Base-by-base conservation (phyloP, 345 rosid genomes). In the Bruguiera parviflora region DNA sequence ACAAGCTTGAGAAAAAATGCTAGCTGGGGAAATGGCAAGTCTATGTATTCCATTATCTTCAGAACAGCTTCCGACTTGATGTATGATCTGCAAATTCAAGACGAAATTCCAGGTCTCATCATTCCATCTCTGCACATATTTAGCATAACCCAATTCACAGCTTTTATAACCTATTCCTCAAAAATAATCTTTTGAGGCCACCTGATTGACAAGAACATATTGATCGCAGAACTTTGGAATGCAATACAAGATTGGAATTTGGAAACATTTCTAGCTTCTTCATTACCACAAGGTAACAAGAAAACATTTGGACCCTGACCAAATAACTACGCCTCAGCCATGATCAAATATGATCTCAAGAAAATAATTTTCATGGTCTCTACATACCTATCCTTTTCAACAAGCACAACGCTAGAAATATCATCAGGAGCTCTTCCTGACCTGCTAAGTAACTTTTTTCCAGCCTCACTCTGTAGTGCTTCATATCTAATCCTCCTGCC, bases 391-490 rank as follows among this genome's bases (percentile, higher is more conserved):
- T 89, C 92, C 37, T 85, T 79, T 57, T 93, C 96, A 1, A 90
- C 91, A 16, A 90, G 89, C 18, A 93, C 94, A 7, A 93, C 96
- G 63, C 98, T 93, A 0, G 98, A 93, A 73, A 93, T 93, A 80
- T 90, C 98, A 75, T 93, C 92, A 32, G 97, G 96, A 76, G 85
- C 98, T 88, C 97, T 89, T 67, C 92, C 97, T 8, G 98, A 93
- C 68, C 96, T 82, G 84, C 81, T 77, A 33, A 93, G 67, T 37
- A 93, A 82, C 24, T 85, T 85, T 82, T 73, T 83, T 11, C 98
- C 98, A 2, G 93, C 83, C 78, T 89, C 91, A 53, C 98, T 93
- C 75, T 90, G 94, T 47, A 93, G 92, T 47, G 98, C 91, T 80
- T 90, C 94, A 6, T 83, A 93, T 79, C 98, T 89, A 15, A 93